phyloP scores from a whole-genome alignment of 73 alveolate genomes.

The Paramecium bursaria region DNA sequence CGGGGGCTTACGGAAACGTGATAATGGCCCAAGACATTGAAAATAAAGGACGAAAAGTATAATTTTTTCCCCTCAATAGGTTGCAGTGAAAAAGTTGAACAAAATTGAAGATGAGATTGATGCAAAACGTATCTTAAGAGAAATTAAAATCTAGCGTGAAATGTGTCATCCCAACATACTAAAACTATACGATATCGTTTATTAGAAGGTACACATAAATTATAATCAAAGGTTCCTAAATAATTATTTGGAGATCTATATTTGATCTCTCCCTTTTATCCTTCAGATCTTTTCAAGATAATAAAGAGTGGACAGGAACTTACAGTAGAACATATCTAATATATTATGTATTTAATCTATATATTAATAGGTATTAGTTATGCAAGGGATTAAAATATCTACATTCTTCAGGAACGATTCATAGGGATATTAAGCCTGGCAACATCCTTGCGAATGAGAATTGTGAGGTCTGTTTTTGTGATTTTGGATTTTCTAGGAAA shows the following conservation, averaged over 20 bases:
- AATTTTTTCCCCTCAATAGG: constrained; percentile 64
- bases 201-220: constrained; percentile 53
- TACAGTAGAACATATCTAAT: constrained; percentile 64
- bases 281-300: constrained; percentile 89
- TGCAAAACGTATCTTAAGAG: constrained; percentile 91
- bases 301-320: constrained; percentile 65
- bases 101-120: constrained; percentile 87
- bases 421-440: constrained; percentile 90
- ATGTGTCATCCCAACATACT: constrained; percentile 87
- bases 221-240: no score
- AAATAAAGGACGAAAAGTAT: constrained; percentile 18
- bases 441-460: constrained; percentile 82
- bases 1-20: constrained; percentile 95
- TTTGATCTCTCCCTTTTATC: constrained; percentile 86
- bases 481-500: constrained; percentile 86
- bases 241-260: constrained; percentile 81
- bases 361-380: no score
- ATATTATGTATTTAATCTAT: constrained; percentile 67
- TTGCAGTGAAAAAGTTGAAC: constrained; percentile 92
- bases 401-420: constrained; percentile 82
- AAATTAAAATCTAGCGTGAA: constrained; percentile 79
- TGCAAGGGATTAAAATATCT: constrained; percentile 75
- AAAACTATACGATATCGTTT: constrained; percentile 75
- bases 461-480: constrained; percentile 84
- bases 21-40: constrained; percentile 37